These are phyloP conservation scores for Eurotiales sp. DNA, from an alignment of 2,329 filamentous ascomycete species.

Conservation along the genomic window DNA sequence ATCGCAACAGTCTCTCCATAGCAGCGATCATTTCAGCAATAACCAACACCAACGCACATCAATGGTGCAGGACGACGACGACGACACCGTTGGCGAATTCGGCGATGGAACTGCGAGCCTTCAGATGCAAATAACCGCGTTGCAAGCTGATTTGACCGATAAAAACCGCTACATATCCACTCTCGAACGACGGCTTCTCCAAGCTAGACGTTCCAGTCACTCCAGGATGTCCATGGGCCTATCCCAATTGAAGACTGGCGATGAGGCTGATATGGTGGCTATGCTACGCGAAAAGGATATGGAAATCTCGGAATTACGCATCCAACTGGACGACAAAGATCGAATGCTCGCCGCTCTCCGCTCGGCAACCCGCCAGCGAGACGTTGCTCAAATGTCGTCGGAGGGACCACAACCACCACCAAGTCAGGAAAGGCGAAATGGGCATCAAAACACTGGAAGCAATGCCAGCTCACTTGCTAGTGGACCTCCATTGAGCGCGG, in stretches of 20 bases:
- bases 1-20: constrained; percentile 61
- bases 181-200: constrained; percentile 83
- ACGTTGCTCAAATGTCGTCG: constrained; percentile 64
- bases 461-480: constrained; percentile 27
- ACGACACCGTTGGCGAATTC: constrained; percentile 74
- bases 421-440: constrained; percentile 29
- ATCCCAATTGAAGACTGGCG: constrained; percentile 57
- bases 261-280: constrained; percentile 70
- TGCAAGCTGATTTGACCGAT: constrained; percentile 92
- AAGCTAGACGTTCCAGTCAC: constrained; percentile 85
- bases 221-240: constrained; percentile 78
- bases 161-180: constrained; percentile 96
- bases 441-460: constrained; percentile 28
- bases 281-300: constrained; percentile 82
- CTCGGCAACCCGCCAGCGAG: constrained; percentile 78
- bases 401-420: too few species aligned
- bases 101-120: constrained; percentile 82
- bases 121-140: constrained; percentile 78
- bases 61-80: constrained; percentile 49
- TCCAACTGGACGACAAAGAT: constrained; percentile 89
- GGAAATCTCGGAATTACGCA: constrained; percentile 87
- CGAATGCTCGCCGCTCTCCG: constrained; percentile 85
- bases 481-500: constrained; percentile 16
- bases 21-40: constrained; percentile 30
- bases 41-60: constrained; percentile 22